A percentile compares a stretch with the other conserved stretches of the same genome.
Conservation (phyloP, 2,329 filamentous ascomycete species). For the Eurotiales sp. region DNA sequence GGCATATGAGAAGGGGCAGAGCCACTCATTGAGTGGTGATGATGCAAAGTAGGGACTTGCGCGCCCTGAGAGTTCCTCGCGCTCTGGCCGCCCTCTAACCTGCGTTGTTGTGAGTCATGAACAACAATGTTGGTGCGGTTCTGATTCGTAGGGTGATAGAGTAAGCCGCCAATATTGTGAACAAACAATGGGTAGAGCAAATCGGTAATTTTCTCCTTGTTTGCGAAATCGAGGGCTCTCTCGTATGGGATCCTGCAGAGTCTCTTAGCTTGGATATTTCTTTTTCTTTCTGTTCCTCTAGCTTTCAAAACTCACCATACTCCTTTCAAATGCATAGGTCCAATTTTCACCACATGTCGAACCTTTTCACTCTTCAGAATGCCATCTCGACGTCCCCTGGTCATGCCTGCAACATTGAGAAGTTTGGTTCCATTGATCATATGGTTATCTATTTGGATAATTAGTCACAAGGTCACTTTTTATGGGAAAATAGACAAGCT, state of each 20-base stretch:
- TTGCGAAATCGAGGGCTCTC: constrained; percentile 94
- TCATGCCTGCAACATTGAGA: constrained; percentile 97
- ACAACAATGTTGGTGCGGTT: constrained; percentile 79
- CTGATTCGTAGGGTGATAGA: constrained; percentile 86
- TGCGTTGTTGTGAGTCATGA: constrained; percentile 73
- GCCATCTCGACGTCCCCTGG: constrained; percentile 86
- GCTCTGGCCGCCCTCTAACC: constrained; percentile 60
- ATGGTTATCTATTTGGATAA: constrained; percentile 69
- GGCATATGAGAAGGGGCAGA: constrained; percentile 58
- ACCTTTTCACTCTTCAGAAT: constrained; percentile 98
- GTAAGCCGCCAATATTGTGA: constrained; percentile 88
- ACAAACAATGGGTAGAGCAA: constrained; percentile 93
- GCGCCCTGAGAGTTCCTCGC: constrained; percentile 62
- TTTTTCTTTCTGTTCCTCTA: neutral
- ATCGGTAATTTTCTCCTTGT: constrained; percentile 99
- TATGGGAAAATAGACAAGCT: constrained; percentile 17
- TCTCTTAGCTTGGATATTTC: constrained; percentile 13
- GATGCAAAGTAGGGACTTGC: constrained; percentile 54
- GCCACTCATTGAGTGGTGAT: constrained; percentile 65
- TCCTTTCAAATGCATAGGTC: constrained; percentile 97
- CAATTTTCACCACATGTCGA: constrained; percentile 96
- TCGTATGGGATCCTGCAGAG: constrained; percentile 86
- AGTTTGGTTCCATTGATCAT: constrained; percentile 99
- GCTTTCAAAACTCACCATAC: constrained; percentile 68
- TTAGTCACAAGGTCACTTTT: neutral